phyloP scores from a whole-genome alignment of 1,139 yeast species.

The Meyerozyma sp. region DNA sequence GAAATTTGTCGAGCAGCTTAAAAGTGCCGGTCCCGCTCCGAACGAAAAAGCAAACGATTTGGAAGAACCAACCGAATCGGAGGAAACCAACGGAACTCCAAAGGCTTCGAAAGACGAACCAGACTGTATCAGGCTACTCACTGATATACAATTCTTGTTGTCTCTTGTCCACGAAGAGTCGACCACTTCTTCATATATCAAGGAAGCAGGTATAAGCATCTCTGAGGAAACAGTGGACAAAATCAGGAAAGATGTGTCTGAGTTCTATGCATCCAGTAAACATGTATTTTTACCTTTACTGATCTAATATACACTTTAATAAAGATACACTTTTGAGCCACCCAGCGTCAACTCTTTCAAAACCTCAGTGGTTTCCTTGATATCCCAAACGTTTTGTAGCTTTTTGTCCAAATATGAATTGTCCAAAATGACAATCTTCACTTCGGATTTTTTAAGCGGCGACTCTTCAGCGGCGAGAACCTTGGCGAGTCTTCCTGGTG shows the following conservation, averaged over 20 bases:
- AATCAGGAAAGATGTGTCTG: slow-evolving; percentile 20
- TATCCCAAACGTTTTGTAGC: slow-evolving; percentile 60
- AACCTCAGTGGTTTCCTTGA: slow-evolving; percentile 38
- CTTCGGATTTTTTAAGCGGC: slow-evolving; percentile 39
- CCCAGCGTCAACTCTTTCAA: slow-evolving; percentile 35
- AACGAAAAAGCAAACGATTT: no score
- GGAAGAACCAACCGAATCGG: no score
- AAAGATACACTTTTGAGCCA: slow-evolving; percentile 47
- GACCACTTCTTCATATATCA: slow-evolving; percentile 3
- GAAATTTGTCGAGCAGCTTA: background rate
- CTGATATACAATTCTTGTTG: slow-evolving; percentile 21
- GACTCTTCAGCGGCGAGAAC: slow-evolving; percentile 39
- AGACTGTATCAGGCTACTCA: slow-evolving; percentile 9
- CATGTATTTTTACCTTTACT: slow-evolving; percentile 33
- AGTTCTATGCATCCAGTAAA: slow-evolving; percentile 26
- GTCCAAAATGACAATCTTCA: slow-evolving; percentile 57
- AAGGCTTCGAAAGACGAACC: background rate
- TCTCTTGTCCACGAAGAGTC: slow-evolving; percentile 15
- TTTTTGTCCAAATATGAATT: slow-evolving; percentile 60
- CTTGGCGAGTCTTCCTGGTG: slow-evolving; percentile 59
- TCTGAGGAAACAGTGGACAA: slow-evolving; percentile 8
- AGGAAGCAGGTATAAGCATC: slow-evolving; percentile 3
- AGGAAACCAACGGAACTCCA: no score
- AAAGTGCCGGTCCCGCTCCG: no score
- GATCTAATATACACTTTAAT: slow-evolving; percentile 21